Evolutionary conservation across 371 early-diverging fungal genomes (phyloP).

Genomic region (Massospora cicadina): DNA sequence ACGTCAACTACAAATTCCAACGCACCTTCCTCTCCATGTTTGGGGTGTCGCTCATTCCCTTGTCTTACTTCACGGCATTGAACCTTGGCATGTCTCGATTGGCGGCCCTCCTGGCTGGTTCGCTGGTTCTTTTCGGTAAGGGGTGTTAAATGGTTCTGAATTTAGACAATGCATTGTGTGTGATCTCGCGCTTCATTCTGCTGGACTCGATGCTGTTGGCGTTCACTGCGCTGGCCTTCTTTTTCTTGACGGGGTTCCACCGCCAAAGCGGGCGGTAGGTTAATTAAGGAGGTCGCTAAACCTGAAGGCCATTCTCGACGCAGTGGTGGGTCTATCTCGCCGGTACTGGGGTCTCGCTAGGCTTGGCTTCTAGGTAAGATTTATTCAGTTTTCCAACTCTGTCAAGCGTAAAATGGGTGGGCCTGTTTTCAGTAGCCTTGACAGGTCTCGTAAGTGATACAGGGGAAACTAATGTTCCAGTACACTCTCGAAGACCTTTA

Average conservation of each 20-base stretch:
- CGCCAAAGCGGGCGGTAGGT: conserved; percentile 46
- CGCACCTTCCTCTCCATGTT: conserved; percentile 78
- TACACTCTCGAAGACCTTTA: conserved; percentile 90
- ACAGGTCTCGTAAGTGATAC: conserved; percentile 74
- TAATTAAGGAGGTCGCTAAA: neutral
- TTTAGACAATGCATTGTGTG: conserved; percentile 68
- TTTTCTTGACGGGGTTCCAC: conserved; percentile 55
- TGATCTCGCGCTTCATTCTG: conserved; percentile 91
- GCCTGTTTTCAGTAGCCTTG: conserved; percentile 83
- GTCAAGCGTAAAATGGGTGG: conserved; percentile 98
- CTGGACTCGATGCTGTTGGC: conserved; percentile 95
- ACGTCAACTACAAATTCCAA: conserved; percentile 83
- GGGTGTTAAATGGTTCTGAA: neutral
- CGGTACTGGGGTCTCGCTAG: conserved; percentile 79
- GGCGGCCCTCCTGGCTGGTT: conserved; percentile 51
- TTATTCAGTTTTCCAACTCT: neutral
- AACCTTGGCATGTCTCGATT: conserved; percentile 49
- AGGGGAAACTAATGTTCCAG: conserved; percentile 13
- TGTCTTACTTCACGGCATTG: conserved; percentile 80
- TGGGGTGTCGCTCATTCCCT: conserved; percentile 84
- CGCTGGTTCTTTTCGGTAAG: conserved; percentile 64
- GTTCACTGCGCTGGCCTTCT: conserved; percentile 73
- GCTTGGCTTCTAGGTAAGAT: conserved; percentile 57
- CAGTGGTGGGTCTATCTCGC: conserved; percentile 82
- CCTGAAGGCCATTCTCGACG: conserved; percentile 46